Base-by-base conservation (phyloP, 106 monocot genomes). In the Acanthochlamys bracteata region DNA sequence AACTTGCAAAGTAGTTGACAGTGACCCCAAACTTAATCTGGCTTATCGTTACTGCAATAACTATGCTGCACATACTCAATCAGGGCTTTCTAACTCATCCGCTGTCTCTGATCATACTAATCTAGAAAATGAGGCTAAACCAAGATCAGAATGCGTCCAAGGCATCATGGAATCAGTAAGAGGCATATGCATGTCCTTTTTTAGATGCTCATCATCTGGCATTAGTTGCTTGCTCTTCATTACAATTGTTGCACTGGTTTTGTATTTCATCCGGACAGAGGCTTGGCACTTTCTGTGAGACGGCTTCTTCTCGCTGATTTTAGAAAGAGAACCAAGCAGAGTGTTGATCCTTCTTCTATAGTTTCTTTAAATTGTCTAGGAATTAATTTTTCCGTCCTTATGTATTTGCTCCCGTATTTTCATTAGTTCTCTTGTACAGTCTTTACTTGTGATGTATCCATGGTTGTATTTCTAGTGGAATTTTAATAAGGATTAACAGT, bases 221-320 rank as follows among this genome's bases (percentile, higher is more conserved):
- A 25, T 55, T 62, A 76, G 72, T 20, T 63, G 56, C 65, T 64
- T 65, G 14, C 47, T 84, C 66, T 8, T 76, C 20, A 52, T 73
- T 0, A 82, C 79, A 46, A 52, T 64, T 54, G 65, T 64, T 43
- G 74, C 64, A n/a, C 24, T 74, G 55, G 57, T 79, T 33, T 42
- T 76, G 10, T 74, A 60, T 56, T 58, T 76, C 15, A 11, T 79
- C 55, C 41, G 71, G 39, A 71, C 42, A 40, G 74, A 75, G 24
- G 65, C 25, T 14, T 12, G 55, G 24, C 42, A 20, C 25, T 62
- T 62, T 15, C 27, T 66, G 1, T 47, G 54, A 24, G 55, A 15
- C 75, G 6, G 53, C 56, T 16, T 56, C 63, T 17, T 61, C 55
- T 26, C 14, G 68, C 54, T 22, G 20, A 22, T 57, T 75, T 61